phyloP scores from a whole-genome alignment of 768 basidiomycete species.

The Gloeophyllum trabeum region DNA sequence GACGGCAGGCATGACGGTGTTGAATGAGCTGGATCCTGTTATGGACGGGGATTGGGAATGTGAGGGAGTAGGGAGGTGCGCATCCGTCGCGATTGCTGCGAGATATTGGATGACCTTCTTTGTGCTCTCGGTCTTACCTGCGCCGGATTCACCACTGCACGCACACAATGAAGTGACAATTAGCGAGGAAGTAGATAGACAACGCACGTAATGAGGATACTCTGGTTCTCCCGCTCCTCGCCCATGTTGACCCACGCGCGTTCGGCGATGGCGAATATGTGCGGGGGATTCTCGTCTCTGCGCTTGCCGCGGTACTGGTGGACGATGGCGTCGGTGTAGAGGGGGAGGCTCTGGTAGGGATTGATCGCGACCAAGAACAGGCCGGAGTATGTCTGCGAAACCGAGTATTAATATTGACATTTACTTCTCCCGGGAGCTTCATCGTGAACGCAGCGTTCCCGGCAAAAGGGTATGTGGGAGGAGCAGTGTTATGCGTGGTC shows the following conservation, averaged over 20 bases:
- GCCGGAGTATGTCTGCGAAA: constrained; percentile 79
- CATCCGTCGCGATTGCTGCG: constrained; percentile 88
- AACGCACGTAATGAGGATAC: constrained; percentile 92
- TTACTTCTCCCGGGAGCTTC: background rate
- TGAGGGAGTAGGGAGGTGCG: constrained; percentile 41
- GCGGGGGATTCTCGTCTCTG: constrained; percentile 87
- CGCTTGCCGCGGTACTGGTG: constrained; percentile 87
- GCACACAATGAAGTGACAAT: constrained; percentile 1
- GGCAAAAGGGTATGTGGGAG: too few relatives aligned
- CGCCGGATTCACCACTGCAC: constrained; percentile 90
- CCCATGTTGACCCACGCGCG: constrained; percentile 98
- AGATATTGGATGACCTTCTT: constrained; percentile 99
- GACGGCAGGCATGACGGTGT: background rate
- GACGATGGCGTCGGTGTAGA: constrained; percentile 82
- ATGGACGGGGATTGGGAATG: constrained; percentile 63
- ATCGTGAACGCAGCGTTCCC: too few relatives aligned
- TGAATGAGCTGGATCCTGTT: background rate
- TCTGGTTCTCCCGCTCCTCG: constrained; percentile 93
- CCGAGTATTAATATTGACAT: constrained; percentile 1
- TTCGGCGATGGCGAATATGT: constrained; percentile 96
- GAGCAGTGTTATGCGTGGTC: too few relatives aligned
- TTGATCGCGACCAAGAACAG: constrained; percentile 98
- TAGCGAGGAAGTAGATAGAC: background rate
- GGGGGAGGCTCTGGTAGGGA: constrained; percentile 85
- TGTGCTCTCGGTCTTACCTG: constrained; percentile 97